Evolutionary conservation across 1,284 basidiomycete species (phyloP), one percentile per base, ranked within the genome.

Genomic region (Apiotrichum domesticum): DNA sequence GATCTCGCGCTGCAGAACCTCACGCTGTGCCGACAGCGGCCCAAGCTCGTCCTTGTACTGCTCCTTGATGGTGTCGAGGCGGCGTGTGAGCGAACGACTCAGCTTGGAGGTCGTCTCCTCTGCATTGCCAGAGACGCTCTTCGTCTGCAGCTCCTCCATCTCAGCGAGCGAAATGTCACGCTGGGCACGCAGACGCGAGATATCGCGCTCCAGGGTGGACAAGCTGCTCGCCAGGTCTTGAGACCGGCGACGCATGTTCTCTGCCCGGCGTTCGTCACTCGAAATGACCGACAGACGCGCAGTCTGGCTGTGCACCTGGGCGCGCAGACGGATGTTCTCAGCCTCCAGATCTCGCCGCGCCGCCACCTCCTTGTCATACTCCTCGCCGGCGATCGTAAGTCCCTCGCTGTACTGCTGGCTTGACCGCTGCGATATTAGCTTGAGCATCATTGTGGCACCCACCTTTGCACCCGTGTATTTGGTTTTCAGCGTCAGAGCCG

Each of bases 341-440:
- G 88, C 85, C 77, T 98, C 93, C 2, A 90, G 89, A 63, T 96
- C 93, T 29, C 87, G 84, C 21, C 94, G 83, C 35, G 87, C 85
- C 54, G 88, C 85, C 46, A 92, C 81, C 75, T 98, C 94, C 56
- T 84, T 84, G 72, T 96, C 92, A 70, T 94, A 97, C 73, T 98
- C 94, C 52, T 88, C 86, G 63, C 92, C 88, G 2, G 95, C 94
- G 43, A 93, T 88, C 0, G 86, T 87, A 55, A 98, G 80, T 13
- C 95, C 94, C 63, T 94, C 88, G 57, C 93, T 88, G 64, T 90
- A 93, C 66, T 91, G 88, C 69, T 90, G 88, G 72, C 90, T 95
- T 46, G 87, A 84, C 54, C 90, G 80, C 89, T 92, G 69, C 3
- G 21, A 35, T 45, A 47, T 51, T 32, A 55, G 44, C 51, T n/a